Conservation (phyloP, 2,329 filamentous ascomycete genomes). For the Colletotrichum salicis region DNA sequence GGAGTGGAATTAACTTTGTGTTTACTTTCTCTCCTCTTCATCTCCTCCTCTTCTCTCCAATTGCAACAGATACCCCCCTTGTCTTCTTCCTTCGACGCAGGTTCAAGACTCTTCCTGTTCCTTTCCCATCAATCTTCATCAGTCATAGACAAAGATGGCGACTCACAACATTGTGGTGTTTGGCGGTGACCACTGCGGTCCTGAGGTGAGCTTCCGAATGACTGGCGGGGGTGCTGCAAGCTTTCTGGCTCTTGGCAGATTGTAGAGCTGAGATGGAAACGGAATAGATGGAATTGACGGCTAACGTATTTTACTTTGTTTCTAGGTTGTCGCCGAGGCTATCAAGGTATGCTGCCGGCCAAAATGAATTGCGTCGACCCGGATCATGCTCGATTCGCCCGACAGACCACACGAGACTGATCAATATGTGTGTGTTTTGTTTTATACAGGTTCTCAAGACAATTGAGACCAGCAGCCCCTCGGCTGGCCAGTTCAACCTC, state of each 20-base stretch:
- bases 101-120: neutral
- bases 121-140: neutral
- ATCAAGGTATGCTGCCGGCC: conserved; percentile 72
- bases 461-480: conserved; percentile 76
- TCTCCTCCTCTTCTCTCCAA: neutral
- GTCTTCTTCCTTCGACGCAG: neutral
- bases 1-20: neutral
- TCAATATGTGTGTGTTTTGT: neutral
- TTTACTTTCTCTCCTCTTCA: conserved; percentile 5
- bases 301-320: conserved; percentile 26
- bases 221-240: neutral
- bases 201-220: conserved; percentile 67
- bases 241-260: conserved; percentile 8
- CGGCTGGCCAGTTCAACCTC: conserved; percentile 83
- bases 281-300: neutral
- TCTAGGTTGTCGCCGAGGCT: conserved; percentile 80
- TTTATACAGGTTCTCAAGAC: conserved; percentile 76
- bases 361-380: neutral
- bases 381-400: neutral
- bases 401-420: conserved; percentile 13
- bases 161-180: conserved; percentile 84
- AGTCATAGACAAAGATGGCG: conserved; percentile 63
- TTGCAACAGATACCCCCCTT: conserved; percentile 20
- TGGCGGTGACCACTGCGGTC: conserved; percentile 85
- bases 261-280: neutral